These are phyloP conservation scores for Venturia carpophila DNA, from an alignment of 2,329 filamentous ascomycete species.

Conservation along the genomic window DNA sequence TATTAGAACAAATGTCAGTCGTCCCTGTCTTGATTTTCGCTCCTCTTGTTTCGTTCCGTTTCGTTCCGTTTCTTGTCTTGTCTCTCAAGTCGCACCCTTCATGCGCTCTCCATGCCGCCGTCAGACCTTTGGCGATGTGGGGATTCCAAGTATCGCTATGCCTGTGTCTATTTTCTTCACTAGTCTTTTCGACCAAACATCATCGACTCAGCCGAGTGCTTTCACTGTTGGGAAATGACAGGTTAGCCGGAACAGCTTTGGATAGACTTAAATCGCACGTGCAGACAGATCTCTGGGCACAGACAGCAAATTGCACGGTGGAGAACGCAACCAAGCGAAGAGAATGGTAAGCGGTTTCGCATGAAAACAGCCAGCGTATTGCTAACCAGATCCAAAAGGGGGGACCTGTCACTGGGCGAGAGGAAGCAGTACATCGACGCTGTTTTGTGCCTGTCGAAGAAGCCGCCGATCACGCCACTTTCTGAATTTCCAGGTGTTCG, in stretches of 20 bases:
- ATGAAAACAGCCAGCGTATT: background rate
- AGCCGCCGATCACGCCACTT: slow-evolving; percentile 5
- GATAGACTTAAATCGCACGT: background rate
- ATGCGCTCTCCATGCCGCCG: background rate
- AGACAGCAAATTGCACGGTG: background rate
- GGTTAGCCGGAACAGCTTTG: background rate
- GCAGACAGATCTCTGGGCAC: background rate
- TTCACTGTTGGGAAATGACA: background rate
- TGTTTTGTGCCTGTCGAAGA: slow-evolving; percentile 14
- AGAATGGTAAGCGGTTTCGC: background rate
- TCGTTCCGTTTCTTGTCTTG: background rate
- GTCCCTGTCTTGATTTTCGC: background rate
- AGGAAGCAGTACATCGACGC: slow-evolving; percentile 17
- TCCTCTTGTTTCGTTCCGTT: background rate
- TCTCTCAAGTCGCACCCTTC: background rate
- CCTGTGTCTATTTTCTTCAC: background rate
- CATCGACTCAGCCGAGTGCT: background rate
- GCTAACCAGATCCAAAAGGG: slow-evolving; percentile 5
- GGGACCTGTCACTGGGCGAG: slow-evolving; percentile 4
- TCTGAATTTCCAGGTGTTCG: slow-evolving; percentile 14
- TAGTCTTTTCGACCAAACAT: background rate
- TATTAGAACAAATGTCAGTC: background rate
- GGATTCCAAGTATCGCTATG: background rate
- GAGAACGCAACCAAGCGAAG: slow-evolving; percentile 9
- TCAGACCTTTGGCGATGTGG: background rate